A percentile compares a stretch with the other conserved stretches of the same genome.
Evolutionary conservation across 495 filamentous ascomycete genomes (phyloP).

Genomic region (Elaphomyces granulatus): DNA sequence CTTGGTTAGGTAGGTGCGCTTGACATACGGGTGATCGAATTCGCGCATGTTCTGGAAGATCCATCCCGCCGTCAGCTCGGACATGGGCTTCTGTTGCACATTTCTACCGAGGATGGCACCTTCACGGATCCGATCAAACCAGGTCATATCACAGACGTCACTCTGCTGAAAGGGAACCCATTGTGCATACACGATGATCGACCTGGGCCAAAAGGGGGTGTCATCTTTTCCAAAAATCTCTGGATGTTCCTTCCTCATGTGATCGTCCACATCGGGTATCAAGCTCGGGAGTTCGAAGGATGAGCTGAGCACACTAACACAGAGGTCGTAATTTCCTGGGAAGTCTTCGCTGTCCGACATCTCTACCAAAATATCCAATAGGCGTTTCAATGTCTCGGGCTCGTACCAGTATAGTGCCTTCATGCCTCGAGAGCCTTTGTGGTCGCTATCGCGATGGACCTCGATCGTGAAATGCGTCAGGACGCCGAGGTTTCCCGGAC

Average conservation of each 20-base stretch:
- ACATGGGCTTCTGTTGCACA: conserved; percentile 22
- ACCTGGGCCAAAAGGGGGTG: conserved; percentile 16
- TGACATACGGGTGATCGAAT: conserved; percentile 26
- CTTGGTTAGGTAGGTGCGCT: conserved; percentile 23
- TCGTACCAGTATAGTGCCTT: conserved; percentile 21
- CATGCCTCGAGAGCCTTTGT: conserved; percentile 21
- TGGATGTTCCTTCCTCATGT: conserved; percentile 12
- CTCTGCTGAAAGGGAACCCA: conserved; percentile 22
- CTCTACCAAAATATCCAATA: conserved; percentile 21
- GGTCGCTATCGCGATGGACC: conserved; percentile 23
- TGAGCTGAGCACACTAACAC: too few species aligned
- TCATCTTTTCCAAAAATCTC: conserved; percentile 20
- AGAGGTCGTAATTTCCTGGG: too few species aligned
- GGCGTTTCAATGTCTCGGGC: conserved; percentile 15
- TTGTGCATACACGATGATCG: conserved; percentile 28
- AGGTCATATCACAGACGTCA: conserved; percentile 19
- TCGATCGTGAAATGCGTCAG: conserved; percentile 28
- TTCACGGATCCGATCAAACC: conserved; percentile 23
- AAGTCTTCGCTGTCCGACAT: too few species aligned
- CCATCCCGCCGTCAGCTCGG: conserved; percentile 22
- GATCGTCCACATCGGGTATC: conserved; percentile 17
- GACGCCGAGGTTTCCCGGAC: conserved; percentile 30
- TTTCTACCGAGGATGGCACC: conserved; percentile 12
- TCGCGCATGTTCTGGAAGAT: conserved; percentile 20
- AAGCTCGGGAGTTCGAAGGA: too few species aligned